A percentile compares a stretch with the other conserved stretches of the same genome.
phyloP scores from a whole-genome alignment of 306 rosid species.

The Sicyos baderoa region DNA sequence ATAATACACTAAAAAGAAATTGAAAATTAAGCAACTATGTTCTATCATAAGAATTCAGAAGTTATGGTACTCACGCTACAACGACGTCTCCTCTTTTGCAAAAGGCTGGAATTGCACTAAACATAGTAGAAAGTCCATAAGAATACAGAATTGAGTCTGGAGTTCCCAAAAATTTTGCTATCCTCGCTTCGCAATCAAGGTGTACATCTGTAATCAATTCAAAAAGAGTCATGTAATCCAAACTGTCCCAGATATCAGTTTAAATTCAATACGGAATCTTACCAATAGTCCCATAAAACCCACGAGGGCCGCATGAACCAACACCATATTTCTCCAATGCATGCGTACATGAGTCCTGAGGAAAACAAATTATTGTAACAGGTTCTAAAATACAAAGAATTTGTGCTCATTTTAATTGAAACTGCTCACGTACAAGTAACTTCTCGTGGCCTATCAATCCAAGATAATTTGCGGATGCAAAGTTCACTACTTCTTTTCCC shows the following conservation, averaged over 20 bases:
- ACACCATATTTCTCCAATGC: slow-evolving; percentile 97
- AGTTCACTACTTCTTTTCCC: slow-evolving; percentile 90
- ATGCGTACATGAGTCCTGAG: slow-evolving; percentile 79
- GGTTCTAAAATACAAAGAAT: neutral
- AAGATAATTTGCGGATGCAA: slow-evolving; percentile 93
- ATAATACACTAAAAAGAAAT: too few relatives aligned
- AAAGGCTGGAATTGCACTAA: slow-evolving; percentile 98
- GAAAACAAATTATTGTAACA: slow-evolving; percentile 1
- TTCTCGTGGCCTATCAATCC: slow-evolving; percentile 78
- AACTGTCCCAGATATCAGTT: neutral
- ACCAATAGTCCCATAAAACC: slow-evolving; percentile 96
- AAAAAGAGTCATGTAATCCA: slow-evolving; percentile 1
- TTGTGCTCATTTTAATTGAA: slow-evolving; percentile 7
- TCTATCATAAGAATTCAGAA: too few relatives aligned
- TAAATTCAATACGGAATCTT: slow-evolving; percentile 27
- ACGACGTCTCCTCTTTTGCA: slow-evolving; percentile 83
- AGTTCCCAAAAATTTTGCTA: slow-evolving; percentile 94
- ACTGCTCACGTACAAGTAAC: slow-evolving; percentile 57
- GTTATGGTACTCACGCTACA: slow-evolving; percentile 68
- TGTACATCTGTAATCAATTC: slow-evolving; percentile 68
- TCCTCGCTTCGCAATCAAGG: slow-evolving; percentile 98
- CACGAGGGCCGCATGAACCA: slow-evolving; percentile 99
- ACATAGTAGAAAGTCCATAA: slow-evolving; percentile 93
- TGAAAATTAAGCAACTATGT: neutral
- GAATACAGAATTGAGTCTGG: slow-evolving; percentile 95